phyloP scores from a whole-genome alignment of 305 asterid species.

The Rubia tinctorum region DNA sequence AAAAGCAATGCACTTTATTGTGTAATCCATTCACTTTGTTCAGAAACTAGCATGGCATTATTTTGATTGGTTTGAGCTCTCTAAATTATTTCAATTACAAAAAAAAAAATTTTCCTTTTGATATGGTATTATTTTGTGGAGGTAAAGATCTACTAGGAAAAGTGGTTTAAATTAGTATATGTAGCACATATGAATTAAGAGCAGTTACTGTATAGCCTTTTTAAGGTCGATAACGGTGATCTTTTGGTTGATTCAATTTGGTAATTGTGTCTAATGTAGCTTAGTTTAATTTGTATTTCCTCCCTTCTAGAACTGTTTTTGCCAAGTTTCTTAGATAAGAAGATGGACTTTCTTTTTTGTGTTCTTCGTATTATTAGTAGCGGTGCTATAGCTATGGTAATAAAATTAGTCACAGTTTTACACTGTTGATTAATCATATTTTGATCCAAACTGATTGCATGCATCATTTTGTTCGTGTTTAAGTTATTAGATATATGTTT shows the following conservation, averaged over 20 bases:
- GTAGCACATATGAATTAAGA: neutral
- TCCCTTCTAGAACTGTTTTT: neutral
- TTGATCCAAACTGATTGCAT: neutral
- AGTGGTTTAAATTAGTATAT: neutral
- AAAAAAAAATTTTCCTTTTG: neutral
- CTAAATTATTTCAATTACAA: neutral
- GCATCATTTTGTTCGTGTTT: neutral
- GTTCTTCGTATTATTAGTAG: neutral
- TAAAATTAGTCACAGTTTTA: neutral
- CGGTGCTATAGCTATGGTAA: neutral
- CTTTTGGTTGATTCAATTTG: neutral
- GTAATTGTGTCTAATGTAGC: neutral
- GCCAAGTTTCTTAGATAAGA: neutral
- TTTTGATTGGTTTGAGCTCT: neutral
- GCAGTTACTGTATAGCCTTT: neutral
- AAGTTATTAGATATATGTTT: neutral
- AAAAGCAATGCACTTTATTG: neutral
- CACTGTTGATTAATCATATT: neutral
- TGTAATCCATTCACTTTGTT: neutral
- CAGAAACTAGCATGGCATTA: neutral
- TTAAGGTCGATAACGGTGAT: neutral
- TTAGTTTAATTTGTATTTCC: neutral
- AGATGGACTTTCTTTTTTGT: neutral
- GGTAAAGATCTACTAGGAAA: neutral
- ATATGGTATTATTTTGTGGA: neutral